Percentiles rank a stretch among this genome's conserved stretches.
phyloP scores from a whole-genome alignment of 176 grass and related monocot species.

The Musa schizocarpa region DNA sequence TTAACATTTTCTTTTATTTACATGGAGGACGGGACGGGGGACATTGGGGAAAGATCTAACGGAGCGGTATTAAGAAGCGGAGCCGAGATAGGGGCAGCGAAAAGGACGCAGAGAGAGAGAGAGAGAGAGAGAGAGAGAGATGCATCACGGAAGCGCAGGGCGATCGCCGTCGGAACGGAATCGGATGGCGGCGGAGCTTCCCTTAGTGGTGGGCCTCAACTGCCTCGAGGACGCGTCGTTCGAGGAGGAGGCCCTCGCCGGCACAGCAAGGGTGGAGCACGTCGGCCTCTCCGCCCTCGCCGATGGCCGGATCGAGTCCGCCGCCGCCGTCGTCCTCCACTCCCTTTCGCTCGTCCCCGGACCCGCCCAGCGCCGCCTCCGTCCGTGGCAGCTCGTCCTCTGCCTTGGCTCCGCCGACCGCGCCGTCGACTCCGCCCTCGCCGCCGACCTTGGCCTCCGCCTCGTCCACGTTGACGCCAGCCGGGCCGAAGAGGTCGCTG shows the following conservation, averaged over 20 bases:
- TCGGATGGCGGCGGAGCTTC: not conserved
- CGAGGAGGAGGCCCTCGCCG: slow-evolving; percentile 15
- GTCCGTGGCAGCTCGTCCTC: slow-evolving; percentile 8
- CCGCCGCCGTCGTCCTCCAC: slow-evolving; percentile 5
- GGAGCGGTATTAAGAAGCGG: too few relatives aligned
- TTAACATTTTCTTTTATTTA: too few relatives aligned
- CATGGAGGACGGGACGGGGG: too few relatives aligned
- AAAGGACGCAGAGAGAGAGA: not conserved
- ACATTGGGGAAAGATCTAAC: too few relatives aligned
- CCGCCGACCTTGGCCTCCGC: slow-evolving; percentile 2
- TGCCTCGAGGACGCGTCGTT: slow-evolving; percentile 4
- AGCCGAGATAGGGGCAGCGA: not conserved
- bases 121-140: not conserved
- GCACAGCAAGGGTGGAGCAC: slow-evolving; percentile 2
- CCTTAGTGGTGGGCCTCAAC: not conserved
- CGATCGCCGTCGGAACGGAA: not conserved
- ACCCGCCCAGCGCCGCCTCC: slow-evolving; percentile 5
- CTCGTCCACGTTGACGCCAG: slow-evolving; percentile 9
- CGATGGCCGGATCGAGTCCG: slow-evolving; percentile 11
- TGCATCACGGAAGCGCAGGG: not conserved
- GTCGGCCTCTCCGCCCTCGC: not conserved
- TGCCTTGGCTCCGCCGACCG: slow-evolving; percentile 18
- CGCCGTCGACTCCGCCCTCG: not conserved
- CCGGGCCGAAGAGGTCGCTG: slow-evolving; percentile 7
- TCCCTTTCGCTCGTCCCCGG: slow-evolving; percentile 2